phyloP scores from a whole-genome alignment of 768 basidiomycete species.

The Amanita rimosa region DNA sequence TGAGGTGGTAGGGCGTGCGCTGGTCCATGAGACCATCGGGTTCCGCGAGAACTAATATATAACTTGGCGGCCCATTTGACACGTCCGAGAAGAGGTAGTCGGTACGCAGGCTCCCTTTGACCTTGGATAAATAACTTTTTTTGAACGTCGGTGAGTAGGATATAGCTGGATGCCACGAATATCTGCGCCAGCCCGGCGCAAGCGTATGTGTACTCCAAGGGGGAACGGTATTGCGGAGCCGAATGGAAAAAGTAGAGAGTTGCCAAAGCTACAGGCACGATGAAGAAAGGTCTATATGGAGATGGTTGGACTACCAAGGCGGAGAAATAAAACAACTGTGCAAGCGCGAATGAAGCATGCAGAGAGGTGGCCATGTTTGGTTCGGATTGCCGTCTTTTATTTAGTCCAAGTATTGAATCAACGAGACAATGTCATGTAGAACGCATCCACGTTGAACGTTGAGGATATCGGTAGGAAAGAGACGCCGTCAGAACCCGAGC shows the following conservation, averaged over 20 bases:
- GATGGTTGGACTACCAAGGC: constrained; percentile 8
- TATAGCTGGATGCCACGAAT: constrained; percentile 7
- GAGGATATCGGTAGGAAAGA: no score
- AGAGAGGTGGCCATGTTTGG: background rate
- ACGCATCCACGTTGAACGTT: no score
- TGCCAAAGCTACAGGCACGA: constrained; percentile 6
- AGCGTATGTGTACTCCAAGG: constrained; percentile 10
- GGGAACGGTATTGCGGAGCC: background rate
- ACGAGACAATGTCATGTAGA: no score
- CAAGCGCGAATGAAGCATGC: background rate
- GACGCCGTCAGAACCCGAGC: no score
- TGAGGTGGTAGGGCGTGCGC: constrained; percentile 8
- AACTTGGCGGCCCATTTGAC: constrained; percentile 21
- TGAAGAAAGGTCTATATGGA: constrained; percentile 8
- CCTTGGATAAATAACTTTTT: constrained; percentile 1
- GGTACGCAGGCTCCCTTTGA: constrained; percentile 2
- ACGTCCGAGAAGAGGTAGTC: constrained; percentile 8
- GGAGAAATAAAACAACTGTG: background rate
- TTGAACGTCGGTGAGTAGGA: constrained; percentile 9
- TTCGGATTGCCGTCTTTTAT: background rate
- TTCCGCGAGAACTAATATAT: constrained; percentile 18
- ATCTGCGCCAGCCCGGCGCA: constrained; percentile 2
- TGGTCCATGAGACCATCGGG: constrained; percentile 23
- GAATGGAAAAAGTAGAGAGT: constrained; percentile 6
- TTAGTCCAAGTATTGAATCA: no score